A percentile compares a stretch with the other conserved stretches of the same genome.
phyloP scores from a whole-genome alignment of 2,329 filamentous ascomycete genomes.

The Ophiostoma ulmi region DNA sequence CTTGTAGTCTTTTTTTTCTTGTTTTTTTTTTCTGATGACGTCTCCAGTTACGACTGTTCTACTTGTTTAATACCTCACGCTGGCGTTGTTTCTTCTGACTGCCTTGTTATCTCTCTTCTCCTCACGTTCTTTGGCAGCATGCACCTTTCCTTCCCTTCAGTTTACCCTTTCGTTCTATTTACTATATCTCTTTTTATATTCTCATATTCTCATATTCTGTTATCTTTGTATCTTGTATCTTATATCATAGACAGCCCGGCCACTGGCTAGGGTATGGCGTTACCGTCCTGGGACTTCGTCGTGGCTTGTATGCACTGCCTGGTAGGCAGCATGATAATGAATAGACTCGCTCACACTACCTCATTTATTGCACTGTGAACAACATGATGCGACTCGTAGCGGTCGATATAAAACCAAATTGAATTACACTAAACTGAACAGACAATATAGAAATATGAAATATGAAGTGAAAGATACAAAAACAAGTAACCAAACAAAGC shows the following conservation, averaged over 20 bases:
- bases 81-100: background rate
- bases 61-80: conserved; percentile 4
- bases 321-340: background rate
- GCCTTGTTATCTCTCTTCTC: background rate
- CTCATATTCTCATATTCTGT: background rate
- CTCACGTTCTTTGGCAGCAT: background rate
- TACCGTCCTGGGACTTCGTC: background rate
- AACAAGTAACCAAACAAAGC: too few relatives aligned
- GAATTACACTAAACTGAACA: too few relatives aligned
- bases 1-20: background rate
- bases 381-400: too few relatives aligned
- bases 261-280: background rate
- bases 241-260: conserved; percentile 4
- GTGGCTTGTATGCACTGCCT: background rate
- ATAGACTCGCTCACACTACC: background rate
- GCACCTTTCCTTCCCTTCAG: background rate
- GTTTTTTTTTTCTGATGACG: background rate
- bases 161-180: background rate
- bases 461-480: too few relatives aligned
- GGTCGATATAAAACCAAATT: too few relatives aligned
- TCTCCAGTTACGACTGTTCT: background rate
- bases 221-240: background rate
- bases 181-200: too few relatives aligned
- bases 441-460: too few relatives aligned
- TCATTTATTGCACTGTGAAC: too few relatives aligned